Percentiles rank a stretch among this genome's conserved stretches.
Evolutionary conservation across 2,329 filamentous ascomycete genomes (phyloP).

Genomic region (Fusarium devonianum): DNA sequence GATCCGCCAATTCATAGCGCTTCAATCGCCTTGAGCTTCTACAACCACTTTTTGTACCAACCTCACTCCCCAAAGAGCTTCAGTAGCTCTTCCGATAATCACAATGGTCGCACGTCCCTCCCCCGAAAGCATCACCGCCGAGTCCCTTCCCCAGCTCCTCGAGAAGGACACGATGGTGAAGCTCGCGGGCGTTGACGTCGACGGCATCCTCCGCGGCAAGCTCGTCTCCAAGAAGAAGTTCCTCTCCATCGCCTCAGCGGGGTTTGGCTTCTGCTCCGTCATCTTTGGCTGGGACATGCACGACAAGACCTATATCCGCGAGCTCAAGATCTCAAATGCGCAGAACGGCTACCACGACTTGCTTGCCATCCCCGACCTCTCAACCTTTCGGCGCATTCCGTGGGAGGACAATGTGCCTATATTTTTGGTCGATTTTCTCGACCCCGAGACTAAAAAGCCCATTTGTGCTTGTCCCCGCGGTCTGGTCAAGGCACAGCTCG

Average conservation of each 20-base stretch:
- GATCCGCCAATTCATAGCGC: too few relatives aligned
- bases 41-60: background rate
- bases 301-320: conserved; percentile 85
- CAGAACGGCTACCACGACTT: conserved; percentile 90
- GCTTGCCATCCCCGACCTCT: conserved; percentile 80
- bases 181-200: conserved; percentile 85
- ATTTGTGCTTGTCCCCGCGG: conserved; percentile 82
- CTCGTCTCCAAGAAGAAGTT: conserved; percentile 94
- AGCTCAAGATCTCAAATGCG: conserved; percentile 87
- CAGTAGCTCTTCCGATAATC: conserved; percentile 8
- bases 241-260: conserved; percentile 77
- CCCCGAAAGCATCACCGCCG: conserved; percentile 59
- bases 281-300: conserved; percentile 99
- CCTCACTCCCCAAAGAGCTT: conserved; percentile 3
- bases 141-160: conserved; percentile 71
- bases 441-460: conserved; percentile 76
- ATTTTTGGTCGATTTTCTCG: conserved; percentile 83
- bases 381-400: conserved; percentile 81
- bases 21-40: background rate
- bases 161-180: conserved; percentile 80
- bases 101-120: conserved; percentile 41
- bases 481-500: conserved; percentile 71
- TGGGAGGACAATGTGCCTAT: conserved; percentile 90
- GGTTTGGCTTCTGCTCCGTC: conserved; percentile 94
- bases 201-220: conserved; percentile 88